Percentiles rank a stretch among this genome's conserved stretches.
Conservation (phyloP, 352 stramenopile genomes). For the Phytophthora crassamura region DNA sequence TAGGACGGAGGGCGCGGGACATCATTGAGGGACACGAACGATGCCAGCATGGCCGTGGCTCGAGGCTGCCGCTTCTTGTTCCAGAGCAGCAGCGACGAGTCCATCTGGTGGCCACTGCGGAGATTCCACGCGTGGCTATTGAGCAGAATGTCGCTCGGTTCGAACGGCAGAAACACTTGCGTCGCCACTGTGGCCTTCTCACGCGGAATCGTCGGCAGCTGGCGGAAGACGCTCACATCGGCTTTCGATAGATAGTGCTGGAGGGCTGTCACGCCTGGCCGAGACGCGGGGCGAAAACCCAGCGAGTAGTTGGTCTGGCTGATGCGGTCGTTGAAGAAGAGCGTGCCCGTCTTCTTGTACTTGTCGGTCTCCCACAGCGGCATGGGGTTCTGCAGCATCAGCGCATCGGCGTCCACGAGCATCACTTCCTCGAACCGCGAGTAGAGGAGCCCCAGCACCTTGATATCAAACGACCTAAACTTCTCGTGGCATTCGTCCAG, state of each 20-base stretch:
- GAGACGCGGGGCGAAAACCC: slow-evolving; percentile 24
- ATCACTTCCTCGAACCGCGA: slow-evolving; percentile 63
- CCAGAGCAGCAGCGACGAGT: slow-evolving; percentile 69
- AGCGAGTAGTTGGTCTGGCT: slow-evolving; percentile 44
- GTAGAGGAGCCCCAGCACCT: slow-evolving; percentile 44
- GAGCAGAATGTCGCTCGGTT: slow-evolving; percentile 51
- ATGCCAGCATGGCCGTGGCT: slow-evolving; percentile 54
- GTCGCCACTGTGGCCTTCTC: slow-evolving; percentile 24
- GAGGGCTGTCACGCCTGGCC: slow-evolving; percentile 36
- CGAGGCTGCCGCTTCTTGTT: slow-evolving; percentile 55
- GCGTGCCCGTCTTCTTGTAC: slow-evolving; percentile 43
- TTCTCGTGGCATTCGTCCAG: slow-evolving; percentile 42
- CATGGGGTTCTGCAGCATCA: slow-evolving; percentile 54
- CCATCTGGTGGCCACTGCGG: slow-evolving; percentile 58
- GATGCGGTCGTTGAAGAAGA: slow-evolving; percentile 67
- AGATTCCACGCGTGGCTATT: slow-evolving; percentile 59
- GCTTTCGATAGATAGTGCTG: slow-evolving; percentile 49
- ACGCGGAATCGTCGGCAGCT: slow-evolving; percentile 38
- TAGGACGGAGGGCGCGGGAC: slow-evolving; percentile 45
- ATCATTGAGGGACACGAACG: slow-evolving; percentile 47
- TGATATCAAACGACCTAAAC: slow-evolving; percentile 45
- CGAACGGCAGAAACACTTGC: slow-evolving; percentile 28
- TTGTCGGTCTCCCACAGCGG: slow-evolving; percentile 40
- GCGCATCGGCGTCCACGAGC: slow-evolving; percentile 52
- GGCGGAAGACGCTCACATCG: slow-evolving; percentile 45